Evolutionary conservation across 139 green algal species (phyloP).

Genomic region (Micractinium conductrix): DNA sequence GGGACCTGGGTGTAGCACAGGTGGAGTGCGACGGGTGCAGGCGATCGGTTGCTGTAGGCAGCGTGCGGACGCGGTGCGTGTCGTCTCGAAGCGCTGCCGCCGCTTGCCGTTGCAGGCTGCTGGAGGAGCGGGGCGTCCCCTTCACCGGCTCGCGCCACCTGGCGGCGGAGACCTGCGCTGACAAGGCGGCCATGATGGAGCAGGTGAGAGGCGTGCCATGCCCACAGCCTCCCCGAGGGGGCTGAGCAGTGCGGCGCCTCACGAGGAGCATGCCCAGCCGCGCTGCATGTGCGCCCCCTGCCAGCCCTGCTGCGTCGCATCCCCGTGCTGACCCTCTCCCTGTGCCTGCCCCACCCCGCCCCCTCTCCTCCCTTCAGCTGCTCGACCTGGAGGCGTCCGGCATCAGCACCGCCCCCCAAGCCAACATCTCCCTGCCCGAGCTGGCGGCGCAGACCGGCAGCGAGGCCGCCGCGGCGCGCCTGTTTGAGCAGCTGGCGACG

Average conservation of each 20-base stretch:
- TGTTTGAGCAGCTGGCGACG: conserved; percentile 34
- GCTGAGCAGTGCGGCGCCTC: too few species aligned
- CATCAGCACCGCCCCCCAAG: conserved; percentile 26
- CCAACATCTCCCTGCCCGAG: conserved; percentile 44
- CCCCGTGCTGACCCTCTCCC: neutral
- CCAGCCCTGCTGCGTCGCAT: neutral
- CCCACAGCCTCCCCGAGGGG: too few species aligned
- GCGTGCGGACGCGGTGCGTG: too few species aligned
- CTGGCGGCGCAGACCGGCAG: conserved; percentile 31
- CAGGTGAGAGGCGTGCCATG: conserved; percentile 14
- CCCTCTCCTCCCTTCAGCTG: conserved; percentile 21
- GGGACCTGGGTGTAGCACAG: too few species aligned
- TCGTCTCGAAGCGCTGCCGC: too few species aligned
- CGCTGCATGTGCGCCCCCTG: neutral
- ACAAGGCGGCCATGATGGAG: conserved; percentile 31
- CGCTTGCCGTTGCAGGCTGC: too few species aligned
- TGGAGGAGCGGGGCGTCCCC: conserved; percentile 37
- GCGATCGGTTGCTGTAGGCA: too few species aligned
- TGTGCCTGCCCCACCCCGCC: neutral
- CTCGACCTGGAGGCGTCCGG: conserved; percentile 16
- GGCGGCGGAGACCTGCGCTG: conserved; percentile 28
- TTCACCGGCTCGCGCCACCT: conserved; percentile 21
- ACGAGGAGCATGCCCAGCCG: too few species aligned
- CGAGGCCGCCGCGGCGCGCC: conserved; percentile 7
- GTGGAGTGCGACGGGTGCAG: too few species aligned